phyloP scores from a whole-genome alignment of 306 rosid genomes.

The Purshia tridentata region DNA sequence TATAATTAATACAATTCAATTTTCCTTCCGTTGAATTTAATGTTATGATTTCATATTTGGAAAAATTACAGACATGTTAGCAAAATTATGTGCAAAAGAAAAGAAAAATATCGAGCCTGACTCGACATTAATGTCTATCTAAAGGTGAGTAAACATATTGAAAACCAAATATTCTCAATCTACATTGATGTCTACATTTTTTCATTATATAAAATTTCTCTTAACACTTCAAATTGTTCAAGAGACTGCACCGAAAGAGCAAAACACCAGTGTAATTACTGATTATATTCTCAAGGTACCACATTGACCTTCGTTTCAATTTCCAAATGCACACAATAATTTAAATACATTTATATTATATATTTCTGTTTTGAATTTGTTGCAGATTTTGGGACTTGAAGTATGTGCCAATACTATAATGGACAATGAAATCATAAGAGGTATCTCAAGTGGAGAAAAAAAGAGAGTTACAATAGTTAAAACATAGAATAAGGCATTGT shows the following conservation, averaged over 20 bases:
- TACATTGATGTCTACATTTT: too few species aligned
- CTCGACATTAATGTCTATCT: conserved; percentile 75
- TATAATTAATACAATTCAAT: not conserved
- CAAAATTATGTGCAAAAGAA: conserved; percentile 76
- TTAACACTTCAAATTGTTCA: conserved; percentile 36
- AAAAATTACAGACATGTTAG: conserved; percentile 59
- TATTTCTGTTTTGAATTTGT: conserved; percentile 11
- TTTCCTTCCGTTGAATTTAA: not conserved
- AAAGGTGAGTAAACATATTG: conserved; percentile 46
- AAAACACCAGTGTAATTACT: conserved; percentile 67
- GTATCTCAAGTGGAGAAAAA: conserved; percentile 86
- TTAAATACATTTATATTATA: not conserved
- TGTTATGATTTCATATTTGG: conserved; percentile 1
- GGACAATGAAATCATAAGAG: conserved; percentile 81
- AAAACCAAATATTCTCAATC: not conserved
- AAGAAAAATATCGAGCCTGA: conserved; percentile 77
- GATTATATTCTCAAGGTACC: conserved; percentile 85
- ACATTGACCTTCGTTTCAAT: conserved; percentile 8
- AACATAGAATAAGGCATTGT: not conserved
- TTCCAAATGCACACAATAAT: not conserved
- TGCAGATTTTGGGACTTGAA: conserved; percentile 89
- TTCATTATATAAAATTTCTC: conserved; percentile 12
- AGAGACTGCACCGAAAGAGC: conserved; percentile 92
- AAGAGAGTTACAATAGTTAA: conserved; percentile 89
- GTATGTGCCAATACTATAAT: conserved; percentile 85